Evolutionary conservation across 495 filamentous ascomycete genomes (phyloP).

Genomic region (Penicillium cinerascens): DNA sequence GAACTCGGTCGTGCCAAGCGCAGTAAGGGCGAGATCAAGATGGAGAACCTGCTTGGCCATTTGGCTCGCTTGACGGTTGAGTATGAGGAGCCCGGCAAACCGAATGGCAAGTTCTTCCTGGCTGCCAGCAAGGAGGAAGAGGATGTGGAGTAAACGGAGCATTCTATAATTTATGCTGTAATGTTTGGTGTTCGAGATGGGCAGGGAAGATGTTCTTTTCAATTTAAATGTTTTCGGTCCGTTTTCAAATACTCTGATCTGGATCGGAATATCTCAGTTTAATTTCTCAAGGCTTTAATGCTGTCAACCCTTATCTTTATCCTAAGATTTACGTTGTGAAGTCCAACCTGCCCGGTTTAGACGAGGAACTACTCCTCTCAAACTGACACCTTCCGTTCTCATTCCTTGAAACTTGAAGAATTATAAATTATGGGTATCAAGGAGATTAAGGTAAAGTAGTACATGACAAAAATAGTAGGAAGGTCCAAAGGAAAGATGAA

Average conservation of each 20-base stretch:
- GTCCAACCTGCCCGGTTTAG: neutral
- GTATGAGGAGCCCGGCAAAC: slow-evolving; percentile 56
- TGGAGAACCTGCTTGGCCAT: slow-evolving; percentile 72
- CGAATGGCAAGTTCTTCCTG: slow-evolving; percentile 36
- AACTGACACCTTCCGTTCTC: neutral
- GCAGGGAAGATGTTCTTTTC: neutral
- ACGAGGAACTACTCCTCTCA: neutral
- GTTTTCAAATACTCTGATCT: neutral
- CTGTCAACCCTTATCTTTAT: no score
- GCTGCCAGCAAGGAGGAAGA: slow-evolving; percentile 44
- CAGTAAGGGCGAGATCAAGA: slow-evolving; percentile 62
- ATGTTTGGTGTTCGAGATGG: neutral
- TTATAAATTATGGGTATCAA: slow-evolving; percentile 24
- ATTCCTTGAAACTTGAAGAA: neutral
- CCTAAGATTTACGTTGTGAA: neutral
- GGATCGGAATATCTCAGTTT: neutral
- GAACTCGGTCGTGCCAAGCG: slow-evolving; percentile 70
- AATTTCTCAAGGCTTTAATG: neutral
- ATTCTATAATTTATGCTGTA: neutral
- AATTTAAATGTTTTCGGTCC: neutral
- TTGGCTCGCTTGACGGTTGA: slow-evolving; percentile 65
- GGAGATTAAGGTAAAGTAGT: slow-evolving; percentile 2
- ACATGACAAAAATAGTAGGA: slow-evolving; percentile 4
- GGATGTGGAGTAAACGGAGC: slow-evolving; percentile 30
- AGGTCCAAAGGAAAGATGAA: neutral